phyloP scores from a whole-genome alignment of 352 stramenopile species.

The Phytophthora meadii region DNA sequence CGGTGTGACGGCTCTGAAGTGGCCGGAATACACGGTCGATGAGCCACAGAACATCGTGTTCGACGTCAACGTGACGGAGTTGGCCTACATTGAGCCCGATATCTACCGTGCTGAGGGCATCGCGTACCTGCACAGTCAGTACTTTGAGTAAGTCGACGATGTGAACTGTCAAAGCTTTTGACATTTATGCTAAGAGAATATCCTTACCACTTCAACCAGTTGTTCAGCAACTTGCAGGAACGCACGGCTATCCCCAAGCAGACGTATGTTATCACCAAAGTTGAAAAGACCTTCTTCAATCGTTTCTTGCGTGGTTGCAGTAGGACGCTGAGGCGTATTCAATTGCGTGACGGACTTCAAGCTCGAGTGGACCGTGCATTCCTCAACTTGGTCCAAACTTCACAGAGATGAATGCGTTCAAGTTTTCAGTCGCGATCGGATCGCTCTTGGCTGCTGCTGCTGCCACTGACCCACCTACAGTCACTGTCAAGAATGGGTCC shows the following conservation, averaged over 20 bases:
- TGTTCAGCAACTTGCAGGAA: no score
- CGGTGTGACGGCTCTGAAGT: constrained; percentile 23
- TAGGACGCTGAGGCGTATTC: no score
- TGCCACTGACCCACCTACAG: constrained; percentile 10
- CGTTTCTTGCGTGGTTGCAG: no score
- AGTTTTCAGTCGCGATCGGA: not conserved
- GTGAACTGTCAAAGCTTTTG: no score
- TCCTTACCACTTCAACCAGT: no score
- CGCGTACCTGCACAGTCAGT: constrained; percentile 26
- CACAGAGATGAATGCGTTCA: constrained; percentile 5
- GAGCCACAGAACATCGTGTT: constrained; percentile 37
- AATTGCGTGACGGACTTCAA: no score
- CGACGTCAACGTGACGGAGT: constrained; percentile 20
- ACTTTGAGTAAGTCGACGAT: not conserved
- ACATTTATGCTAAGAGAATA: no score
- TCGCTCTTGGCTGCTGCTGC: not conserved
- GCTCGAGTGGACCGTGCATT: no score
- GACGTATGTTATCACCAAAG: no score
- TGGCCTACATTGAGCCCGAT: constrained; percentile 29
- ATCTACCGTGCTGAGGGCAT: constrained; percentile 25
- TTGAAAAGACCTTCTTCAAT: no score
- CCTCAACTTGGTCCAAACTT: not conserved
- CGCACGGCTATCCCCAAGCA: no score
- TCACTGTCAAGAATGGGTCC: constrained; percentile 36
- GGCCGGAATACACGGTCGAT: constrained; percentile 33